Evolutionary conservation across 805 yeast genomes (phyloP), one percentile per base, ranked within the genome.

Genomic region (Schwanniomyces occidentalis): DNA sequence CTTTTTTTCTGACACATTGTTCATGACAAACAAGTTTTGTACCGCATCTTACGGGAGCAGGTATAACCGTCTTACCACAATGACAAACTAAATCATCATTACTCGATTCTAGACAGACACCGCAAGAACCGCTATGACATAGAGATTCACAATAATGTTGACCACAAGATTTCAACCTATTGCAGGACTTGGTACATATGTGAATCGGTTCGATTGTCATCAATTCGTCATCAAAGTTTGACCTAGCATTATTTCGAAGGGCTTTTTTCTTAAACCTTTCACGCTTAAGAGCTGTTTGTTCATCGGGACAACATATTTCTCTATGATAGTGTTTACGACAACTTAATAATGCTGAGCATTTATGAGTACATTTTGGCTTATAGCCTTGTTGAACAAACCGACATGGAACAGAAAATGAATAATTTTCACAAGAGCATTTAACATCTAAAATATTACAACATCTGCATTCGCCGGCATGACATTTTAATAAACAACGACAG

Each of bases 1-100:
- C 45, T 21, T 66, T 67, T 2, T 64, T 65, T 32, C 86, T 65
- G 3, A 65, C 58, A 57, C 96, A 87, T 42, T 76, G 88, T 40
- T 75, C 71, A 16, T 65, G 68, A 60, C 96, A 87, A 8, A 69
- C 70, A 4, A 85, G 53, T 28, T 59, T 67, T 0, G 86, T 76
- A 9, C 95, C 95, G 63, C 96, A 87, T 44, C 95, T 65, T 7
- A 86, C 87, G 0, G 96, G 96, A 0, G 95, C 95, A 14, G 71
- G 73, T 5, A 87, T 69, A 3, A 84, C 73, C 0, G 95, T 87
- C 43, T 73, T 69, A 3, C 95, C 95, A 65, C 96, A 87, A 31
- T 82, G 73, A 52, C 96, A 87, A 3, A 78, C 75, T 46, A 85
- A 63, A 53, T 87, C 95, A 13, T 85, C 87, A 25, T 80, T 76